These are phyloP conservation scores for Elsinoe perseae DNA, from an alignment of 2,329 filamentous ascomycete species.

Conservation along the genomic window DNA sequence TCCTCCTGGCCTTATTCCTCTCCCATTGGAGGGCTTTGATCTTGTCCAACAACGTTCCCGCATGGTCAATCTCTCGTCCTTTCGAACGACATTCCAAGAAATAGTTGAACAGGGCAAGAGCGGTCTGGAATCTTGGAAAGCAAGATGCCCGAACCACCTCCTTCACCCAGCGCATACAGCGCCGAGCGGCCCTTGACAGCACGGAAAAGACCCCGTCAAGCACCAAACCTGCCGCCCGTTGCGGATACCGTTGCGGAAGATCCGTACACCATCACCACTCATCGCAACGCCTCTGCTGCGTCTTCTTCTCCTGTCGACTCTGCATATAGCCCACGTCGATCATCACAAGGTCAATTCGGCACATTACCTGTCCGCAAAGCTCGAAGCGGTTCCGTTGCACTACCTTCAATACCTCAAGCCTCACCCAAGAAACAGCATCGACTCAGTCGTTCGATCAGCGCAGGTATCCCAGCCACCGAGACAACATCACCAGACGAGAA, in stretches of 20 bases:
- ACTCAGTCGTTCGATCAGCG: conserved; percentile 20
- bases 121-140: background rate
- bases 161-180: conserved; percentile 15
- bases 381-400: conserved; percentile 9
- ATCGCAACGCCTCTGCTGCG: conserved; percentile 9
- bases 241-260: conserved; percentile 14
- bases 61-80: conserved; percentile 7
- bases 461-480: conserved; percentile 16
- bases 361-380: conserved; percentile 9
- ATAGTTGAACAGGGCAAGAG: background rate
- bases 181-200: conserved; percentile 1
- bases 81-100: background rate
- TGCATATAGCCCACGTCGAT: conserved; percentile 12
- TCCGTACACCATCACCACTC: conserved; percentile 15
- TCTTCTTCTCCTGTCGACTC: conserved; percentile 15
- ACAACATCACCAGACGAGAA: conserved; percentile 13
- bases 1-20: background rate
- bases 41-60: conserved; percentile 11
- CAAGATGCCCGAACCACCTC: conserved; percentile 18
- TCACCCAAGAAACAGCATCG: conserved; percentile 19
- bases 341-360: conserved; percentile 10
- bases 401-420: conserved; percentile 7
- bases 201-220: conserved; percentile 6
- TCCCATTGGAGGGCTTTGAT: conserved; percentile 6
- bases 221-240: conserved; percentile 10